A percentile compares a stretch with the other conserved stretches of the same genome.
Evolutionary conservation across 768 basidiomycete genomes (phyloP).

Genomic region (Nidula microcarpa): DNA sequence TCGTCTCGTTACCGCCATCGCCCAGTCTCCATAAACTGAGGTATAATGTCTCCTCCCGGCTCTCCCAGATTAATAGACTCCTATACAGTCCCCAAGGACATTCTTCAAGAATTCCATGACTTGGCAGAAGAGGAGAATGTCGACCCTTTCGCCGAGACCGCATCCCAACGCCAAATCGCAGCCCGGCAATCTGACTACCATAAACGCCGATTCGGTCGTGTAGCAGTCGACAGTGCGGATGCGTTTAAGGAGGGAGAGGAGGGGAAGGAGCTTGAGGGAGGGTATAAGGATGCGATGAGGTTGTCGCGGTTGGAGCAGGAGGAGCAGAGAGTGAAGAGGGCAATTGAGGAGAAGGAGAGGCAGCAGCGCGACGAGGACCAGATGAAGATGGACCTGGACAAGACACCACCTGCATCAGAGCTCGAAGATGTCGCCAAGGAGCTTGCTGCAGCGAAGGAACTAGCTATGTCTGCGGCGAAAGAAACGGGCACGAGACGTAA

Average conservation of each 20-base stretch:
- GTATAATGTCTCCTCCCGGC: slow-evolving; percentile 55
- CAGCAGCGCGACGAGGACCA: slow-evolving; percentile 68
- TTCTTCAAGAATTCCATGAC: slow-evolving; percentile 90
- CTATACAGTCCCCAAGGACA: slow-evolving; percentile 89
- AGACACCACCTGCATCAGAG: slow-evolving; percentile 84
- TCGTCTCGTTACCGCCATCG: not conserved
- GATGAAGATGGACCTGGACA: slow-evolving; percentile 86
- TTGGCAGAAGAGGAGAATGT: slow-evolving; percentile 92
- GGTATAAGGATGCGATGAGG: slow-evolving; percentile 97
- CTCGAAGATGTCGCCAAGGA: slow-evolving; percentile 71
- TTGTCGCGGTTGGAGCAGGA: slow-evolving; percentile 89
- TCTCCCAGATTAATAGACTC: slow-evolving; percentile 82
- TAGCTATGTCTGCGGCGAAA: slow-evolving; percentile 25
- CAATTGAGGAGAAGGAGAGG: slow-evolving; percentile 87
- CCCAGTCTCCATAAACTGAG: slow-evolving; percentile 17
- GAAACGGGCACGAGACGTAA: slow-evolving; percentile 63
- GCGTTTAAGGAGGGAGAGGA: slow-evolving; percentile 70
- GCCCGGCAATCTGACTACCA: slow-evolving; percentile 94
- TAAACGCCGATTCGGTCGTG: slow-evolving; percentile 82
- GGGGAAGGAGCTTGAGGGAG: slow-evolving; percentile 72
- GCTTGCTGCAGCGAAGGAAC: slow-evolving; percentile 52
- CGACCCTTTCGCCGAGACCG: slow-evolving; percentile 91
- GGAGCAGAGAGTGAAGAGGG: slow-evolving; percentile 76
- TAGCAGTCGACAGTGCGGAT: slow-evolving; percentile 77
- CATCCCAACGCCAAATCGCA: slow-evolving; percentile 90